Percentiles rank a stretch among this genome's conserved stretches.
Evolutionary conservation across 108 stramenopile species (phyloP).

Genomic region (Skeletonema costatum): DNA sequence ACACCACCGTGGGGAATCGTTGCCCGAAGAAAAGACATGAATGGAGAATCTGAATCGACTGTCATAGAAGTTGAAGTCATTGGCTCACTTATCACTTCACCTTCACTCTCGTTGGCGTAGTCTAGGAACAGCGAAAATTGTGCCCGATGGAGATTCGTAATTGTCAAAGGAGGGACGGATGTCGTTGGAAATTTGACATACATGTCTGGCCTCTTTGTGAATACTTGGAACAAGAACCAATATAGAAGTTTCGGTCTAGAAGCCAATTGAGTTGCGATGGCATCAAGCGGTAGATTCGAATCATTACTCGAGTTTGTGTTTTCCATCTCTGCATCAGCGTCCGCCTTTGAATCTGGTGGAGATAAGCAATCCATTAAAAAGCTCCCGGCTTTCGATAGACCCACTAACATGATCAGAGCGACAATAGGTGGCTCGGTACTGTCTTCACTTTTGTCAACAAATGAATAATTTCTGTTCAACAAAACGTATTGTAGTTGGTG

Average conservation of each 20-base stretch:
- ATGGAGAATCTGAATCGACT: slow-evolving; percentile 49
- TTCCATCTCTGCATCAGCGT: slow-evolving; percentile 14
- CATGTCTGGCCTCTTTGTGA: slow-evolving; percentile 68
- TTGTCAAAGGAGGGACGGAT: slow-evolving; percentile 59
- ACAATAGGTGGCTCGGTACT: slow-evolving; percentile 52
- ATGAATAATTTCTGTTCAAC: slow-evolving; percentile 56
- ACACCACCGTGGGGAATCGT: slow-evolving; percentile 76
- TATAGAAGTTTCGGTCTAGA: slow-evolving; percentile 63
- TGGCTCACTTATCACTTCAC: not conserved
- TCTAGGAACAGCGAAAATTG: slow-evolving; percentile 75
- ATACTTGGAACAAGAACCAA: slow-evolving; percentile 82
- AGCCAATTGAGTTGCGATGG: slow-evolving; percentile 65
- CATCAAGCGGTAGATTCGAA: slow-evolving; percentile 65
- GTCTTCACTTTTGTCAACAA: slow-evolving; percentile 4
- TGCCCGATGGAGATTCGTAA: slow-evolving; percentile 70
- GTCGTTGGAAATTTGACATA: slow-evolving; percentile 86
- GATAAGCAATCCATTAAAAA: slow-evolving; percentile 82
- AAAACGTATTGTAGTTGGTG: slow-evolving; percentile 65
- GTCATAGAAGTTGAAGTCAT: not conserved
- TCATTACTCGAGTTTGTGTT: slow-evolving; percentile 8
- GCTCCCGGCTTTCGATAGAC: slow-evolving; percentile 51
- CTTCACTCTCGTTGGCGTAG: slow-evolving; percentile 45
- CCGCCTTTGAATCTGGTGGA: slow-evolving; percentile 33
- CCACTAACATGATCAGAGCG: slow-evolving; percentile 69
- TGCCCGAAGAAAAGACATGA: slow-evolving; percentile 75